Conservation (phyloP, 2,329 filamentous ascomycete species). For the Penicillium frequentans region DNA sequence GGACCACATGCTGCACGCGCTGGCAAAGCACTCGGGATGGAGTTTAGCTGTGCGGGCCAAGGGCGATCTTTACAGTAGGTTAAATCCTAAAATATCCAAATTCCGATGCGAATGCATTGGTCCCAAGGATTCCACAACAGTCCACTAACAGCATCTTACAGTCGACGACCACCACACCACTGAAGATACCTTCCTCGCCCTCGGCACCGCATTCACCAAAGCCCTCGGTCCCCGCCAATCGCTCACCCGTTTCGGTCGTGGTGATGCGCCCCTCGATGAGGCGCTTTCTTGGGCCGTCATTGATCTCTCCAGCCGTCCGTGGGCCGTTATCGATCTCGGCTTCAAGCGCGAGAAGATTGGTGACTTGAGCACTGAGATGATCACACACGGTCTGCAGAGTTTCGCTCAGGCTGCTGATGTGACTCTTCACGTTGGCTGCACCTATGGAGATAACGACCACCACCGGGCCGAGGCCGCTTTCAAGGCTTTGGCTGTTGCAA, state of each 20-base stretch:
- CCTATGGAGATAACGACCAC: constrained; percentile 91
- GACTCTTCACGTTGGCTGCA: constrained; percentile 92
- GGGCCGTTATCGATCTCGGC: constrained; percentile 77
- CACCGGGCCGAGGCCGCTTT: constrained; percentile 95
- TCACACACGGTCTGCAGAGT: constrained; percentile 91
- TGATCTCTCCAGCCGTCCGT: constrained; percentile 91
- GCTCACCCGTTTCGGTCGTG: constrained; percentile 85
- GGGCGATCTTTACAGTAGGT: constrained; percentile 86
- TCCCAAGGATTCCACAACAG: background rate
- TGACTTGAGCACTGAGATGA: constrained; percentile 92
- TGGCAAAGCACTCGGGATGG: constrained; percentile 96
- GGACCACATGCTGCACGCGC: constrained; percentile 97
- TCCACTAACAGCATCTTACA: constrained; percentile 33
- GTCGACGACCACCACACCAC: constrained; percentile 99
- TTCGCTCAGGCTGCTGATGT: constrained; percentile 88
- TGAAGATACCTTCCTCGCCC: constrained; percentile 90
- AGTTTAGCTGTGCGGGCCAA: constrained; percentile 78
- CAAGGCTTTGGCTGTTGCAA: constrained; percentile 89
- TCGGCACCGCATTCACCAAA: constrained; percentile 79
- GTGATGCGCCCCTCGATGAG: constrained; percentile 93
- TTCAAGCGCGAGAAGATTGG: constrained; percentile 91
- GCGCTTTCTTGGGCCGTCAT: constrained; percentile 90
- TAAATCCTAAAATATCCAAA: background rate
- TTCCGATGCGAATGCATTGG: background rate
- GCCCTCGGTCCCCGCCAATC: constrained; percentile 77